phyloP scores from a whole-genome alignment of 2,329 filamentous ascomycete species.

The Sporothrix brasiliensis region DNA sequence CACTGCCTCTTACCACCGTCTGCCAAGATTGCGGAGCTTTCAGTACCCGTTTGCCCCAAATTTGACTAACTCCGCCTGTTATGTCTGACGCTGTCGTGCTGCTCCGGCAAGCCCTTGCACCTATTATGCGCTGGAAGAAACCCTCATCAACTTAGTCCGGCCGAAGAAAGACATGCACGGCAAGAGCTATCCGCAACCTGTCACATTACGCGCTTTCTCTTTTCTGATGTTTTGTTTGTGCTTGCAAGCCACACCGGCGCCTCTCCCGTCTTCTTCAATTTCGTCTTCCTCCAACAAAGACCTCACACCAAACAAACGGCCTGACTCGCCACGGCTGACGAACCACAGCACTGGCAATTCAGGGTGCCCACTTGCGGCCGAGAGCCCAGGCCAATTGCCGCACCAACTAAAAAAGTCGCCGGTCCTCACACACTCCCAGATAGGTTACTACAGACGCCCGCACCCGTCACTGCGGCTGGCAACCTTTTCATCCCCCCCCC shows the following conservation, averaged over 20 bases:
- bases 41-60: background rate
- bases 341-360: conserved; percentile 10
- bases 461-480: conserved; percentile 16
- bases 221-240: background rate
- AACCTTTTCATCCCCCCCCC: background rate
- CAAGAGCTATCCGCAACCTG: background rate
- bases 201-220: background rate
- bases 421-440: conserved; percentile 18
- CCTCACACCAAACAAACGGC: background rate
- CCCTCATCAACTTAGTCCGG: background rate
- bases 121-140: background rate
- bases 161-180: background rate
- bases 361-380: conserved; percentile 6
- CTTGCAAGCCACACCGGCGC: background rate
- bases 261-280: background rate
- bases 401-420: conserved; percentile 21
- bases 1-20: conserved; percentile 4
- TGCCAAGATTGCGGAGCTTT: background rate
- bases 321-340: background rate
- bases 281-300: background rate
- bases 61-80: conserved; percentile 7
- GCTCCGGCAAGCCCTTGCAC: background rate
- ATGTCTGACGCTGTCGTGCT: background rate
- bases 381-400: conserved; percentile 7
- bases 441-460: conserved; percentile 18